Evolutionary conservation across 495 filamentous ascomycete species (phyloP), one percentile per base, ranked within the genome.

Genomic region (Penicillium angulare): DNA sequence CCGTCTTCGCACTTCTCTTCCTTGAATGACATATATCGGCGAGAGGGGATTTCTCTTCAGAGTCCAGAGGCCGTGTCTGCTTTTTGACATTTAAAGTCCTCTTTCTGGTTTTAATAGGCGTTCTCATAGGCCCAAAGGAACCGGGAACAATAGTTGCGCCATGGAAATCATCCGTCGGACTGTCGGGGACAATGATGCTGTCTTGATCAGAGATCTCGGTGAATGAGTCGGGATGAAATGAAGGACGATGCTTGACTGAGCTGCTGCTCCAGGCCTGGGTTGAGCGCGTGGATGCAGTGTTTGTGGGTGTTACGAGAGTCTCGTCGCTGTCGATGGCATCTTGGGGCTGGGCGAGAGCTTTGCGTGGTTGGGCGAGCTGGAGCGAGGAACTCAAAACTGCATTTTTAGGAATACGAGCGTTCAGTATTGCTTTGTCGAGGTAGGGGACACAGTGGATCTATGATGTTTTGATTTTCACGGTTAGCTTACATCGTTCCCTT

Each of bases 1-100:
- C 67, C 33, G 53, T 56, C 18, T 50, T 54, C 5, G 65, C 67
- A 42, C 50, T 61, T 49, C 65, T 55, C 35, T 68, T 68, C 12
- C 56, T 42, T 20, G 56, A 45, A 20, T 47, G 55, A 7, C 35
- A 13, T 3, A 23, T n/a, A n/a, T 22, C 15, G 12, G 13, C 38
- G 7, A 41, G 20, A 7, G 38, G 38, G 12, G 20, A 21, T 3
- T 24, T 24, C 15, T 41, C 38, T 12, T 23, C 18, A 13, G 13
- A 7, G 15, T 24, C 21, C 12, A 31, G 8, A 1, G 27, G 27
- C 8, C 13, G n/a, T n/a, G n/a, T n/a, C n/a, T n/a, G n/a, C n/a
- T n/a, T 2, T 12, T 31, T 31, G 8, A 31, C 27, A 12, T 31
- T 31, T 31, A 12, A 12, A 2, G 27, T 31, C 27, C 27, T 31